phyloP scores from a whole-genome alignment of 257 asterid genomes.

The Fraxinus anomala region DNA sequence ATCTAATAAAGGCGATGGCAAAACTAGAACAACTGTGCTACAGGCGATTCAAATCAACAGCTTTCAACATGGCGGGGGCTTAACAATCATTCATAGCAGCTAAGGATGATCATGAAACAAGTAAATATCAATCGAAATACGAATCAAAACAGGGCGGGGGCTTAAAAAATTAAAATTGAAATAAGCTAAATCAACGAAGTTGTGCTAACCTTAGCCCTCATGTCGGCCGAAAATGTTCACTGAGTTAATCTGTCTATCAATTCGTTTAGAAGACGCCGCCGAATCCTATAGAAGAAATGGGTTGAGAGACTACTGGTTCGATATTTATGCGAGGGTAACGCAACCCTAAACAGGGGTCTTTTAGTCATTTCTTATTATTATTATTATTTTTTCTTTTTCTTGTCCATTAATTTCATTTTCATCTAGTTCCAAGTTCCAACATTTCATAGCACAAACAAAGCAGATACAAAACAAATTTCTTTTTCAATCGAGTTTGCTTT shows the following conservation, averaged over 20 bases:
- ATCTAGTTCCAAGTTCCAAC: no score
- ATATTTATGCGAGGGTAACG: neutral
- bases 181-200: neutral
- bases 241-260: neutral
- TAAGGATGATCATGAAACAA: neutral
- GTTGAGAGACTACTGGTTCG: neutral
- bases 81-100: neutral
- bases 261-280: neutral
- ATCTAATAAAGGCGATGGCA: no score
- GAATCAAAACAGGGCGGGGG: neutral
- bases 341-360: neutral
- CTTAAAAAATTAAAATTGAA: neutral
- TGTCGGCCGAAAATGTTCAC: slow-evolving; percentile 11
- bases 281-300: neutral
- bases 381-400: no score
- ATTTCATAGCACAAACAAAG: no score
- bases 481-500: no score
- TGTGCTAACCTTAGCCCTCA: slow-evolving; percentile 44
- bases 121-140: neutral
- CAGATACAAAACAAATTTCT: no score
- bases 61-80: neutral
- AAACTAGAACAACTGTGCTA: no score
- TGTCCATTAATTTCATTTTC: no score
- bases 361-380: neutral
- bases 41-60: neutral